Conservation (phyloP, 108 stramenopile genomes). For the Craspedostauros australis region DNA sequence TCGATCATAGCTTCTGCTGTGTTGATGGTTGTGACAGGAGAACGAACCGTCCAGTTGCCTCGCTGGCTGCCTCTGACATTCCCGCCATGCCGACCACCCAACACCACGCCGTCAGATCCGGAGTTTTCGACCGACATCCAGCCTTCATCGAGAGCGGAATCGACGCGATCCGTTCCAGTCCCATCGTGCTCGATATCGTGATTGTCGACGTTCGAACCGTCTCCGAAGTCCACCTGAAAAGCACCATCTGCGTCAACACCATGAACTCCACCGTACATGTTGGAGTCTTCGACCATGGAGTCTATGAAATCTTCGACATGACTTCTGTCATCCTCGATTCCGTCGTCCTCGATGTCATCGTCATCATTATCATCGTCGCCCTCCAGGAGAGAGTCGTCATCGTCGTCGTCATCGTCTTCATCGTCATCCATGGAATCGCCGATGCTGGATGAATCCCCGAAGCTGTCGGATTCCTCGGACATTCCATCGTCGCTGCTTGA, state of each 20-base stretch:
- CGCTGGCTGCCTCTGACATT: slow-evolving; percentile 7
- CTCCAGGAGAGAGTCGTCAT: slow-evolving; percentile 34
- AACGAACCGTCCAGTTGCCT: slow-evolving; percentile 24
- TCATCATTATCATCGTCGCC: slow-evolving; percentile 28
- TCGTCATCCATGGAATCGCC: slow-evolving; percentile 30
- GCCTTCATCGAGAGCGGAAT: slow-evolving; percentile 38
- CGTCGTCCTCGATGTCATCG: slow-evolving; percentile 18
- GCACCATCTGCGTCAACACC: too few species aligned
- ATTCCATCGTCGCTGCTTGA: slow-evolving; percentile 14
- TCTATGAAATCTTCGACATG: slow-evolving; percentile 1
- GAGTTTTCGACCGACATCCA: slow-evolving; percentile 71
- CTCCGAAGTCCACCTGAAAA: too few species aligned
- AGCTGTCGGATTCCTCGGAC: slow-evolving; percentile 9
- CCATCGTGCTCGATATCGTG: slow-evolving; percentile 20
- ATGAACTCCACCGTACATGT: too few species aligned
- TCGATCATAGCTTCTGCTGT: slow-evolving; percentile 76
- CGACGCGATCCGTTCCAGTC: slow-evolving; percentile 10
- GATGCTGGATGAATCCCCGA: too few species aligned
- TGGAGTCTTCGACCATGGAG: too few species aligned
- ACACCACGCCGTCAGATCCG: slow-evolving; percentile 46
- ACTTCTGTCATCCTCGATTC: slow-evolving; percentile 7
- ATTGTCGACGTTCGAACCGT: too few species aligned
- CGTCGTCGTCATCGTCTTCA: slow-evolving; percentile 39
- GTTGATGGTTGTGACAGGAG: too few species aligned
- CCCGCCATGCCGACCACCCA: slow-evolving; percentile 21